Base-by-base conservation (phyloP, 148 eudicot species). In the Chenopodium suecicum region DNA sequence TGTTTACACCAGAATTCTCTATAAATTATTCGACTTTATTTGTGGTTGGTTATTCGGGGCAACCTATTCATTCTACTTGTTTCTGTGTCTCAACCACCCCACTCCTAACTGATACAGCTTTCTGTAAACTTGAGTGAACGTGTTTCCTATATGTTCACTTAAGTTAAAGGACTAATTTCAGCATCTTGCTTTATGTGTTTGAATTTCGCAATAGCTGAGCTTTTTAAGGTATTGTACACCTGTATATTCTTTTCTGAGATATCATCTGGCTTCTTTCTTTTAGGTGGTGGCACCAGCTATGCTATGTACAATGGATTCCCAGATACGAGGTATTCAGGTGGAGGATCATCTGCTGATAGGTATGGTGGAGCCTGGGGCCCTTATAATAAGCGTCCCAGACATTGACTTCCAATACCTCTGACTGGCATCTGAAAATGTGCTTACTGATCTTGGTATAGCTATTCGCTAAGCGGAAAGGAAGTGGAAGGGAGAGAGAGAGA, bases 291-390 rank as follows among this genome's bases (percentile, higher is more conserved):
- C 74, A 89, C 88, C 41, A 80, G 87, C 74, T 91, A 94, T 78
- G 93, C 90, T 63, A 79, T 87, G 88, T 82, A 83, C 76, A 87
- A 85, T 47, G 85, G 86, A 68, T 86, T 87, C 86, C 87, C 90
- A n/a, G 98, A 91, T 19, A 83, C 77, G 83, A 91, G 93, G 83
- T 91, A 91, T 81, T 78, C 88, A 16, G 89, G 89, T 41, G 81
- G 88, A 71, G 81, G 88, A 48, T 78, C 87, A 56, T 85, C 79
- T 68, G 88, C 88, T 44, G 91, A 90, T 73, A 66, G 82, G 58
- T 89, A 89, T 78, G 91, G 88, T 71, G 89, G 90, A 63, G 76
- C 85, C 50, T 87, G 90, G 93, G 90, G 88, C 70, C 9, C 93
- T 12, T 91, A 94, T 84, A 91, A 84, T 73, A 89, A 86, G 75